Evolutionary conservation across 768 basidiomycete genomes (phyloP).

Genomic region (Tulasnella sp.): DNA sequence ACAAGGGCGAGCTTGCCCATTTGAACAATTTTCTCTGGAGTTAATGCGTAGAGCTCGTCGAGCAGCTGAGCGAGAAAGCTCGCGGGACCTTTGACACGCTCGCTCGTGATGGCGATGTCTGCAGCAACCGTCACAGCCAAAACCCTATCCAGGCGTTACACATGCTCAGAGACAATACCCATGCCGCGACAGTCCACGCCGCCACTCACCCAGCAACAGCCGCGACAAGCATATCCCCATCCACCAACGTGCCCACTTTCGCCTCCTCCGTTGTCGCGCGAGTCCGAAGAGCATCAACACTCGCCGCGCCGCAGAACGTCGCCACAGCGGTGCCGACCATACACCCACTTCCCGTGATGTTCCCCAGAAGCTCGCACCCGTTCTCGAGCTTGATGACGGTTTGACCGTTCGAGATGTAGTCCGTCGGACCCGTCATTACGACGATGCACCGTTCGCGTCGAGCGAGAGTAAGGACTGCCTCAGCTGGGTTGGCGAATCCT

Average conservation of each 20-base stretch:
- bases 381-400: conserved; percentile 59
- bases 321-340: conserved; percentile 69
- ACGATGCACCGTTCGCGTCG: conserved; percentile 72
- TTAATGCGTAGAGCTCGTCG: conserved; percentile 40
- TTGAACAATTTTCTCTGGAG: not conserved
- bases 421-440: conserved; percentile 65
- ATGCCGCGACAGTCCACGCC: no score
- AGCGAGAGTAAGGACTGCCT: conserved; percentile 59
- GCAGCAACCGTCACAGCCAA: conserved; percentile 51
- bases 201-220: conserved; percentile 56
- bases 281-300: conserved; percentile 27
- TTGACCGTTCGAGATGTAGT: conserved; percentile 77
- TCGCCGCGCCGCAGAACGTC: conserved; percentile 64
- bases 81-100: conserved; percentile 46
- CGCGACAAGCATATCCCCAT: conserved; percentile 65
- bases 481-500: conserved; percentile 64
- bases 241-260: conserved; percentile 39
- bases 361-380: conserved; percentile 58
- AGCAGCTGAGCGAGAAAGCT: conserved; percentile 55
- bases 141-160: conserved; percentile 28
- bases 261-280: conserved; percentile 19
- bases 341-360: conserved; percentile 87
- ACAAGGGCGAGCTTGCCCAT: not conserved
- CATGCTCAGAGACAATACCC: conserved; percentile 20
- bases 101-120: conserved; percentile 41